Conservation (phyloP, 2,329 filamentous ascomycete species). For the Phoma sp. region DNA sequence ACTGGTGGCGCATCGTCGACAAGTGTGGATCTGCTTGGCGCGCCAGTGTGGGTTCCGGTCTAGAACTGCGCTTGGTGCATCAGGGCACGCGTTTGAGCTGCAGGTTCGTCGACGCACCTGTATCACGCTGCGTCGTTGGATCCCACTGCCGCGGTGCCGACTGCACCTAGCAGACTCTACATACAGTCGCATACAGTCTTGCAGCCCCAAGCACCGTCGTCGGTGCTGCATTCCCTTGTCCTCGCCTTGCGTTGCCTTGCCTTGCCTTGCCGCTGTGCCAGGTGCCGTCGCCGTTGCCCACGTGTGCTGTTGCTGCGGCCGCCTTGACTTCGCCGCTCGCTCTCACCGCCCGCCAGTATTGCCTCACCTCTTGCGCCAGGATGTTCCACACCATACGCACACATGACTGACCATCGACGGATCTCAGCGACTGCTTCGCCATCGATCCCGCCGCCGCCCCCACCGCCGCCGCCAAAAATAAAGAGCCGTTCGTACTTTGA, state of each 20-base stretch:
- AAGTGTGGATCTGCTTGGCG: conserved; percentile 12
- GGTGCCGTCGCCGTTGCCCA: no score
- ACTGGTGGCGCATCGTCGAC: conserved; percentile 14
- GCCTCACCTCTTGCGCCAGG: conserved; percentile 1
- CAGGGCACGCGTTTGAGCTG: conserved; percentile 15
- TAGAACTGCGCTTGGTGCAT: background rate
- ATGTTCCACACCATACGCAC: conserved; percentile 10
- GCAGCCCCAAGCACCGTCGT: no score
- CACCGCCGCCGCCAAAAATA: conserved; percentile 43
- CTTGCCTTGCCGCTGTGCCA: no score
- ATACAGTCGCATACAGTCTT: background rate
- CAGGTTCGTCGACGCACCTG: conserved; percentile 1
- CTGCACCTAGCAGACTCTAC: background rate
- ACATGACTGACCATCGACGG: conserved; percentile 31
- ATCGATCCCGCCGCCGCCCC: conserved; percentile 42
- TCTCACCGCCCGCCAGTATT: conserved; percentile 10
- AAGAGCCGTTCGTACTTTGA: conserved; percentile 50
- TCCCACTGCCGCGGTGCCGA: conserved; percentile 1
- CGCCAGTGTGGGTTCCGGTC: conserved; percentile 10
- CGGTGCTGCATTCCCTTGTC: no score
- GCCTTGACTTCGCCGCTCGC: background rate
- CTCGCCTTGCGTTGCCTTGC: no score
- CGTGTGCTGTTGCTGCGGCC: no score
- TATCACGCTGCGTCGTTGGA: conserved; percentile 5
- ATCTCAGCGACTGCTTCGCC: conserved; percentile 21